Base-by-base conservation (phyloP, 495 filamentous ascomycete genomes). In the Haplographium delicatum region DNA sequence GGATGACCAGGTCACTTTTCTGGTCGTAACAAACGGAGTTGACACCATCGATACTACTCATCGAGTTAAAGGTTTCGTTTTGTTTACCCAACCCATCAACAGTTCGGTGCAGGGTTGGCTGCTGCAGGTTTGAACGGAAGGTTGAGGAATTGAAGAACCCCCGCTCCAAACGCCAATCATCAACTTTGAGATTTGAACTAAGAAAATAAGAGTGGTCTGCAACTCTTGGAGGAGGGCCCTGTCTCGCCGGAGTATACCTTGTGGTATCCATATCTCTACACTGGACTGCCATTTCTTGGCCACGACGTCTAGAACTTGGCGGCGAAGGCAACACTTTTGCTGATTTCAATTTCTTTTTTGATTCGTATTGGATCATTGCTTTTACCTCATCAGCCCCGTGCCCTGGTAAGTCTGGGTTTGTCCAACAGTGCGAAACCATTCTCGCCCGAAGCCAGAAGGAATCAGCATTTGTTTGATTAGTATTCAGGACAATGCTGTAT, bases 401-500 rank as follows among this genome's bases (percentile, higher is more conserved):
- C 38, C 68, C 62, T 7, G 72, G 72, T 33, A 72, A 61, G 4
- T 60, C 60, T 3, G 67, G 64, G 5, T 71, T 64, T 34, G 71
- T 68, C 59, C 81, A 79, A 53, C 79, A 82, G 51, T 74, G 68
- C 9, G 62, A 73, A 25, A 79, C 63, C 77, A 81, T 80, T 16
- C 69, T 66, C 7, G 77, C 79, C 5, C 78, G 71, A 5, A 82
- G 66, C 76, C 80, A 84, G 58, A 82, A 82, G 1, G 75, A 68
- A 20, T 76, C 76, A 35, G 72, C 75, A 46, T 66, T 50, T 33
- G 66, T 70, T 55, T 79, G 82, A 40, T 75, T 76, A 1, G 83
- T 75, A 23, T 79, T 66, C 7, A 90, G 65, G 6, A 90, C 44
- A 10, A 66, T 70, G 56, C 82, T 81, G 60, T 83, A 85, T 5